A percentile compares a stretch with the other conserved stretches of the same genome.
Evolutionary conservation across 73 alveolate genomes (phyloP).

Genomic region (Stentor coeruleus): DNA sequence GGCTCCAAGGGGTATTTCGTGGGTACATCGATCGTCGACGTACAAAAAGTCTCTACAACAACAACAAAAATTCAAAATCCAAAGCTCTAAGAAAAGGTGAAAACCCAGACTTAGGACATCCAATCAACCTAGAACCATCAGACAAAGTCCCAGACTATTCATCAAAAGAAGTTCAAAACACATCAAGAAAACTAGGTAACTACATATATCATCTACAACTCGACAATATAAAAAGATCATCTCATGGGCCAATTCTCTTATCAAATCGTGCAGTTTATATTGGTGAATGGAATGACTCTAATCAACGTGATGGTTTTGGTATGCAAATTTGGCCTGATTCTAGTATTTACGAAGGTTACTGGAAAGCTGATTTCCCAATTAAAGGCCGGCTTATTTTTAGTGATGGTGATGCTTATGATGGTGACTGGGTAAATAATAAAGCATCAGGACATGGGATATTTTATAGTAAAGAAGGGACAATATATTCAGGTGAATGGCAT

Average conservation of each 20-base stretch:
- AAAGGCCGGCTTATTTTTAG: slow-evolving; percentile 39
- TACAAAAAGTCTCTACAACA: not conserved
- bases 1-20: not conserved
- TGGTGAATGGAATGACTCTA: slow-evolving; percentile 12
- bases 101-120: not conserved
- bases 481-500: slow-evolving; percentile 44
- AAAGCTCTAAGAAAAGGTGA: not conserved
- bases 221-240: not conserved
- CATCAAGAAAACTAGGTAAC: not conserved
- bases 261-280: slow-evolving; percentile 8
- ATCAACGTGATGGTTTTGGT: slow-evolving; percentile 34
- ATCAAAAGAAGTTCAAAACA: not conserved
- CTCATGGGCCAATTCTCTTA: not conserved
- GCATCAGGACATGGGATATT: slow-evolving; percentile 67
- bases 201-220: too few species aligned
- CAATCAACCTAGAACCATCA: too few species aligned
- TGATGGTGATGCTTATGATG: slow-evolving; percentile 55
- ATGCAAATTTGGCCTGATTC: slow-evolving; percentile 41
- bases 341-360: slow-evolving; percentile 36
- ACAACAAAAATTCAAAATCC: not conserved
- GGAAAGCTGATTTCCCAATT: slow-evolving; percentile 28
- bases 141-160: not conserved
- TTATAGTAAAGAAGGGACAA: slow-evolving; percentile 32
- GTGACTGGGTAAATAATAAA: slow-evolving; percentile 44
- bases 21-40: not conserved